Evolutionary conservation across 2,329 filamentous ascomycete species (phyloP), one percentile per base, ranked within the genome.

Genomic region (Coniosporium tulheliwenetii): DNA sequence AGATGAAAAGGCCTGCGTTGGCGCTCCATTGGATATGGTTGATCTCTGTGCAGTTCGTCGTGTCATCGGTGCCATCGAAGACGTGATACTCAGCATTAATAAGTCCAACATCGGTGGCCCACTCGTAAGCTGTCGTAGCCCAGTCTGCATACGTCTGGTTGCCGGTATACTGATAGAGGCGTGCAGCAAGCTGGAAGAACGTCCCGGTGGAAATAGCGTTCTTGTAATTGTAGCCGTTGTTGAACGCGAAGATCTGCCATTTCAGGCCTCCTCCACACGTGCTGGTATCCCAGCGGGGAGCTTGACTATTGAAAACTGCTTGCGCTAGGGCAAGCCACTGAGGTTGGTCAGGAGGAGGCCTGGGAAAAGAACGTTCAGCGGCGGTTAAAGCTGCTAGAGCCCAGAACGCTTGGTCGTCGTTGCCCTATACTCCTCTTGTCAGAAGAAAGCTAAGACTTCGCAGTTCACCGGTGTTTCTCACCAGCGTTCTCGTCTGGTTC

Each of bases 201-300:
- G 77, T 79, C 35, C 82, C 84, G 57, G 91, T 91, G 45, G 78
- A 79, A 49, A 87, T 75, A 12, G 77, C 71, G 63, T 89, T 89
- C 61, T 87, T 91, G 71, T 93, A 91, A 52, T 76, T 70, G 56
- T 86, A 79, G 10, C 85, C 85, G 45, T 77, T 77, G 55, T 93
- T 89, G 50, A 72, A 74, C 1, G 71, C 63, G 56, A 79, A 87
- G 48, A 93, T 85, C 63, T 93, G 85, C 83, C 83, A 89, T 42
- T 75, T 69, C 37, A 91, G 62, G 4, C 85, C 85, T 44, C 85
- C 85, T 19, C 67, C 69, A 52, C 85, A 93, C 33, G 64, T 60
- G 0, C 66, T 62, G 0, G 63, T 68, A 54, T 87, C 77, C 85
- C 85, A 91, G 37, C 85, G 74, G 15, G 59, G 58, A 5, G 68